phyloP scores from a whole-genome alignment of 768 basidiomycete species.

The Mycena galopus region DNA sequence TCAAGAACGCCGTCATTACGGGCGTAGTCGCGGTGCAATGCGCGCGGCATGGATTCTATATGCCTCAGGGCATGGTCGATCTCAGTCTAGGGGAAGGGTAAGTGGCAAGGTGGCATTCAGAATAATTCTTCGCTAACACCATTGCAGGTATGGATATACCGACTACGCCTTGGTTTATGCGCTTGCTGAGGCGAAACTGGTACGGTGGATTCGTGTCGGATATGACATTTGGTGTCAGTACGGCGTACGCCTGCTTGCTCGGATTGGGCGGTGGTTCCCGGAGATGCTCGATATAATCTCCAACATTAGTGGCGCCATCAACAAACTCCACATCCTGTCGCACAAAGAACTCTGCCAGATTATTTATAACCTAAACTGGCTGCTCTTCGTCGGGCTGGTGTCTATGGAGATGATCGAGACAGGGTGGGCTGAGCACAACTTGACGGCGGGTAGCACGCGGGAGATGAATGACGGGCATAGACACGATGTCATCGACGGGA shows the following conservation, averaged over 20 bases:
- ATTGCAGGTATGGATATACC: constrained; percentile 15
- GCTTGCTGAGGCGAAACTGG: background rate
- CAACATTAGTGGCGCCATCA: background rate
- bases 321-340: constrained; percentile 29
- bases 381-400: constrained; percentile 39
- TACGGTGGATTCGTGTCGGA: background rate
- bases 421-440: constrained; percentile 33
- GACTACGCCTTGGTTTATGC: constrained; percentile 8
- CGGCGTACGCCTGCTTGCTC: background rate
- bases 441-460: constrained; percentile 32
- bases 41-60: constrained; percentile 45
- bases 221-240: background rate
- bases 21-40: constrained; percentile 46
- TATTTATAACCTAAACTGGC: constrained; percentile 43
- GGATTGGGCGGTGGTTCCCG: background rate
- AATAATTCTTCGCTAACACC: too few species aligned
- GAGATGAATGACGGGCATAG: constrained; percentile 38
- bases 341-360: constrained; percentile 43
- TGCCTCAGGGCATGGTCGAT: constrained; percentile 31
- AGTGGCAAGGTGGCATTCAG: background rate
- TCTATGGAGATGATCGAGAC: constrained; percentile 47
- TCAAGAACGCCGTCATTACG: constrained; percentile 43
- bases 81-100: constrained; percentile 19
- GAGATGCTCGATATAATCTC: background rate
- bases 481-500: constrained; percentile 30